Evolutionary conservation across 2,329 filamentous ascomycete genomes (phyloP).

Genomic region (Fusarium kyushuense): DNA sequence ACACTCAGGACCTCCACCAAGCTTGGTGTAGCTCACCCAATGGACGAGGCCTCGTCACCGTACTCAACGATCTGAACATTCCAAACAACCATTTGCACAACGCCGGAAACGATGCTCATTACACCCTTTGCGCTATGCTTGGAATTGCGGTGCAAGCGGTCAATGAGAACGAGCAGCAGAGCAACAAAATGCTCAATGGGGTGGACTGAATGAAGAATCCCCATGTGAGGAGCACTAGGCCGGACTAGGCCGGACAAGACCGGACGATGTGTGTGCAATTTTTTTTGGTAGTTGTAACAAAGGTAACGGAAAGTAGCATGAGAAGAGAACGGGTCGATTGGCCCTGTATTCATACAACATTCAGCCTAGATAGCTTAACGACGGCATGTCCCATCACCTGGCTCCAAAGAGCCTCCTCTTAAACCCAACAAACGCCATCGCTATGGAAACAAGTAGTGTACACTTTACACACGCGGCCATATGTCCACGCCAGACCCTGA

Average conservation of each 20-base stretch:
- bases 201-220: conserved; percentile 24
- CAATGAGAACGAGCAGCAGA: conserved; percentile 39
- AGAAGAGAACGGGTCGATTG: conserved; percentile 45
- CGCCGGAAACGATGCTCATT: conserved; percentile 86
- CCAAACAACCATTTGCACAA: conserved; percentile 79
- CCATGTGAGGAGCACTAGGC: neutral
- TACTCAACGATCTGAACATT: conserved; percentile 75
- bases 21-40: conserved; percentile 67
- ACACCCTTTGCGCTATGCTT: conserved; percentile 80
- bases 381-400: conserved; percentile 37
- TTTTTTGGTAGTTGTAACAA: neutral
- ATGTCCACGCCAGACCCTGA: conserved; percentile 21
- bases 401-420: conserved; percentile 41
- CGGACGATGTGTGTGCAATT: no score
- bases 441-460: conserved; percentile 59
- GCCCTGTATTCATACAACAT: conserved; percentile 45
- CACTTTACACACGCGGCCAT: conserved; percentile 49
- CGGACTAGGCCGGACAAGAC: no score
- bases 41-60: conserved; percentile 66
- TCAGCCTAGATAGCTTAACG: conserved; percentile 38
- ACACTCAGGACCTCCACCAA: conserved; percentile 79
- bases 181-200: conserved; percentile 13
- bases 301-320: conserved; percentile 7
- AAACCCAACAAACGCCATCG: conserved; percentile 57
- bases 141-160: conserved; percentile 52